Evolutionary conservation across 306 rosid genomes (phyloP), one percentile per base, ranked within the genome.

Genomic region (Medicago truncatula): DNA sequence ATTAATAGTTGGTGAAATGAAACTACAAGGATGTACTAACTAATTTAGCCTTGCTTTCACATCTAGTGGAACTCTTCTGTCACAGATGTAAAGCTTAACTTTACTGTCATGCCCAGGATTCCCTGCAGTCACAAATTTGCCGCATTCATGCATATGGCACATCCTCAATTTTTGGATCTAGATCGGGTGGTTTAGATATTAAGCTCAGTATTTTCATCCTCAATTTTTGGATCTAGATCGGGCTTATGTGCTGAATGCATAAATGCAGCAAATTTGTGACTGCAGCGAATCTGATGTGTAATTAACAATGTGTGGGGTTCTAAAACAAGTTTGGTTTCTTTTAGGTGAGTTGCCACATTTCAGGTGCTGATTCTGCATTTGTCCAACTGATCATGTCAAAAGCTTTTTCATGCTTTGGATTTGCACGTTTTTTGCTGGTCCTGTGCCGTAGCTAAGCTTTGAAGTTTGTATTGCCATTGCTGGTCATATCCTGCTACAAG

Each of bases 311-410:
- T 57, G 40, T 20, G 39, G 21, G 40, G 74, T 71, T 71, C 70
- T 50, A 60, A 72, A 74, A 63, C 14, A 72, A 10, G 9, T 67
- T 73, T 71, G 38, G 39, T n/a, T 23, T 56, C 58, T 62, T 60
- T 62, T 13, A 54, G 74, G 76, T 68, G 23, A 57, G 59, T 66
- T 67, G 69, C 74, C 21, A 44, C 44, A 69, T 20, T 69, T 49
- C 50, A 46, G 78, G 60, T 71, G 76, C 39, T 75, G 82, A 20
- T 44, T 71, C 54, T 76, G 77, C 81, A 59, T 47, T 78, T 61
- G 3, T 60, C 52, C 39, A 52, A 66, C 21, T 67, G 61, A 66
- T 58, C 60, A 66, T 60, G 63, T 75, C 73, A 40, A 67, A 71
- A 61, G 73, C 57, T 56, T 38, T 61, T 56, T 60, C 58, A 1